Base-by-base conservation (phyloP, 352 stramenopile species). In the Phytophthora ohioensis region DNA sequence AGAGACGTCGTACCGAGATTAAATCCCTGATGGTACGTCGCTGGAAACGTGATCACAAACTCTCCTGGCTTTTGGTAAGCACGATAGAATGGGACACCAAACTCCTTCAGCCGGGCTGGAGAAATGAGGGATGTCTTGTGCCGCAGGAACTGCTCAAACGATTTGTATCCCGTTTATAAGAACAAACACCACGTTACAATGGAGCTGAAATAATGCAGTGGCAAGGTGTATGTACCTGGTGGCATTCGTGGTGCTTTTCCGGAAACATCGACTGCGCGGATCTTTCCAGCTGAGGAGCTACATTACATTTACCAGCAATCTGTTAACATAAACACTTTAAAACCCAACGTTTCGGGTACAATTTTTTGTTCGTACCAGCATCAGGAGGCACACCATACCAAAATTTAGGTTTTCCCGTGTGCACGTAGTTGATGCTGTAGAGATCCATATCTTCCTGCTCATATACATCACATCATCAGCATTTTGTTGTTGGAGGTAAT, bases 361-460 rank as follows among this genome's bases (percentile, higher is more conserved):
- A 48, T 13, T 11, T 51, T 53, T 49, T 55, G 5, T 54, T 47
- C 55, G 64, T 73, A 90, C 81, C 86, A 59, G 82, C 74, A 42
- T 83, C 63, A 30, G 92, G 91, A 48, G 91, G 92, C 3, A 98
- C 81, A 1, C 81, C 81, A 71, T 98, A 98, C 94, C 94, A 98
- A 69, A 96, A 96, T 77, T 98, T 98, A 48, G 93, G 90, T 21
- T 91, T 94, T 41, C 94, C 94, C 8, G 78, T 91, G 80, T 98
- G 94, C 10, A 98, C 43, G 70, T 97, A 98, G 78, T 98, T 98
- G 71, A 98, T 97, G 48, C 89, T 97, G 76, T 93, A 97, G 6
- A 98, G 71, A 67, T 98, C 94, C 81, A 98, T 97, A 67, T 98
- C 94, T 75, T 98, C 94, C 85, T 93, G 43, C 21, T 27, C 38